Base-by-base conservation (phyloP, 768 basidiomycete species). In the Collybia mongolica region DNA sequence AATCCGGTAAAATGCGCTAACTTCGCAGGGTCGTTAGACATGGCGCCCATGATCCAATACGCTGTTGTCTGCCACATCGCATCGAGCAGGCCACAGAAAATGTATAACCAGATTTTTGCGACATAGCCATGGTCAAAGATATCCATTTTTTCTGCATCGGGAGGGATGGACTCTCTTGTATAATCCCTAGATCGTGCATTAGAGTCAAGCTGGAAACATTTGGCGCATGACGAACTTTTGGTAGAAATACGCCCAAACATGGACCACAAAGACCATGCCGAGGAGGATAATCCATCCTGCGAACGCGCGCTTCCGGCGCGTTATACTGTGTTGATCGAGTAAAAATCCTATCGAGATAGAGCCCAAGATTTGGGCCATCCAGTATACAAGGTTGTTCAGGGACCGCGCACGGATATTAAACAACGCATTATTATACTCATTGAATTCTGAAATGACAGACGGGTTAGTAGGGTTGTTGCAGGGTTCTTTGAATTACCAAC, bases 11-110 rank as follows among this genome's bases (percentile, higher is more conserved):
- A 86, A 60, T 90, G 78, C 1, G 90, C 90, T 20, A 93, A 79
- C 64, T 89, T 90, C 6, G 76, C 80, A 3, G 87, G 82, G 64
- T 91, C 83, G 58, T 93, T 92, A 18, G 88, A 89, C 85, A 94
- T 89, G 14, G 88, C 86, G 40, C 90, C 90, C 81, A 90, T 85
- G 54, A 88, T 69, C 87, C 88, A 90, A 65, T 90, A 90, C 9
- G 83, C 81, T 1, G 82, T 82, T 2, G 87, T 90, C 63, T 93
- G 91, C 88, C 90, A 93, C 81, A 89, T 85, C 1, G 90, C 75
- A 57, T 93, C 91, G 49, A 90, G 74, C 7, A 92, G 55, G 39
- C 88, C 87, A 55, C 82, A 88, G 69, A 84, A 81, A 59, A 89
- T 79, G 66, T 84, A 90, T 7, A 92, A 66, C 67, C 76, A 76